Percentiles rank a stretch among this genome's conserved stretches.
phyloP scores from a whole-genome alignment of 345 rosid species.

The Eutrema japonicum region DNA sequence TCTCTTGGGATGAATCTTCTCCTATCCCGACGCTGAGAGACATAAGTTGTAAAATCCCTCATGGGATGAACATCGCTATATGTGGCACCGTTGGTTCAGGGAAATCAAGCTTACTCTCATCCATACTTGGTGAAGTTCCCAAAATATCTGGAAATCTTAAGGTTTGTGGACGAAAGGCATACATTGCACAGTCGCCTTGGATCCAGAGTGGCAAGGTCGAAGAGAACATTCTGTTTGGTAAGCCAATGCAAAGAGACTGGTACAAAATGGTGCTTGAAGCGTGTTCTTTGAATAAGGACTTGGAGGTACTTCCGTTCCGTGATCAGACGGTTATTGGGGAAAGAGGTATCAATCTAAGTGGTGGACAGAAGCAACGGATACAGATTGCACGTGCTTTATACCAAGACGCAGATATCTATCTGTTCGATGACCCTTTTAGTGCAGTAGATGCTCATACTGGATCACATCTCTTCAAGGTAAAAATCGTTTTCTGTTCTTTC shows the following conservation, averaged over 20 bases:
- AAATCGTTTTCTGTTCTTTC: constrained; percentile 15
- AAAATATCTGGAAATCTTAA: constrained; percentile 60
- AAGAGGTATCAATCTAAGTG: constrained; percentile 86
- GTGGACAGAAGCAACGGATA: constrained; percentile 87
- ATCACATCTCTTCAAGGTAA: constrained; percentile 71
- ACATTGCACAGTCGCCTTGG: constrained; percentile 84
- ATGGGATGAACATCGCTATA: constrained; percentile 70
- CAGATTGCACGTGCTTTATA: constrained; percentile 81
- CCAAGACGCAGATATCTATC: constrained; percentile 65
- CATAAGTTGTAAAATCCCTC: constrained; percentile 49
- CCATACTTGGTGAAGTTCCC: constrained; percentile 69
- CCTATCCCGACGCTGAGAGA: constrained; percentile 54
- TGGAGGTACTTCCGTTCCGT: constrained; percentile 56
- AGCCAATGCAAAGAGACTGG: constrained; percentile 49
- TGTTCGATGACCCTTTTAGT: constrained; percentile 81
- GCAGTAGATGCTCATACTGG: constrained; percentile 85
- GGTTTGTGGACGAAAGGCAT: constrained; percentile 67
- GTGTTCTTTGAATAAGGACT: constrained; percentile 65
- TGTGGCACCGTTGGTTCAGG: constrained; percentile 84
- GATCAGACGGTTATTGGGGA: constrained; percentile 78
- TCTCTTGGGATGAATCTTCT: constrained; percentile 62
- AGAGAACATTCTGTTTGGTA: constrained; percentile 75
- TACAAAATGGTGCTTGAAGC: constrained; percentile 60
- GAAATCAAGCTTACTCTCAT: constrained; percentile 78
- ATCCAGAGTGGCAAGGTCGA: constrained; percentile 71